Percentiles rank a stretch among this genome's conserved stretches.
Conservation (phyloP, 305 asterid species). For the Rubia tinctorum region DNA sequence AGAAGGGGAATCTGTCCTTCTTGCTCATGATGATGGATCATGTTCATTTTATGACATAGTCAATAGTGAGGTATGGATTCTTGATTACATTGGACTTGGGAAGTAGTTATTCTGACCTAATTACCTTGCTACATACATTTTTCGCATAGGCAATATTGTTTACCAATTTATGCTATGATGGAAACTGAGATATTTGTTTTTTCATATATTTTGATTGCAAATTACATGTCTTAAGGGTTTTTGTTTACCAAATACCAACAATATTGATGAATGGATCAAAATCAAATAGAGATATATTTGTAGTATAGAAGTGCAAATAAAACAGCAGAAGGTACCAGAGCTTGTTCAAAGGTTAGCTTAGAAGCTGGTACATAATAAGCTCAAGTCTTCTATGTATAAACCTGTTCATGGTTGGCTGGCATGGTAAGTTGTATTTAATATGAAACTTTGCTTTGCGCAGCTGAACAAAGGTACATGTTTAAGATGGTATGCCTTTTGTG, state of each 20-base stretch:
- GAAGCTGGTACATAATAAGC: not conserved
- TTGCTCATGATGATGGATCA: slow-evolving; percentile 84
- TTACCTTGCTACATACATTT: not conserved
- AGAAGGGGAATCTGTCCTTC: slow-evolving; percentile 86
- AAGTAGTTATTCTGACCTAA: not conserved
- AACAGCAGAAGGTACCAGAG: not conserved
- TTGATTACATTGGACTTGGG: not conserved
- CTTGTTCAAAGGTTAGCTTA: not conserved
- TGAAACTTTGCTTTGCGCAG: not conserved
- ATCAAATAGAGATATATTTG: not conserved
- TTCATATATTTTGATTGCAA: not conserved
- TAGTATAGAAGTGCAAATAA: not conserved
- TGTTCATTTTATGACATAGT: slow-evolving; percentile 81
- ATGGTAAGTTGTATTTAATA: not conserved
- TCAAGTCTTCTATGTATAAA: not conserved
- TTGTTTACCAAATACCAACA: not conserved
- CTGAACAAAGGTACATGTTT: no score
- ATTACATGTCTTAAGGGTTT: not conserved
- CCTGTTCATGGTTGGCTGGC: no score
- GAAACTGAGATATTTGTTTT: not conserved
- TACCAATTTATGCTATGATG: not conserved
- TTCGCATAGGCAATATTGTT: not conserved
- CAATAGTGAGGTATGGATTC: slow-evolving; percentile 64
- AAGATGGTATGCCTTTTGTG: not conserved
- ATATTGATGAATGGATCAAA: not conserved